Base-by-base conservation (phyloP, 2,329 filamentous ascomycete species). In the Shiraia sp. region DNA sequence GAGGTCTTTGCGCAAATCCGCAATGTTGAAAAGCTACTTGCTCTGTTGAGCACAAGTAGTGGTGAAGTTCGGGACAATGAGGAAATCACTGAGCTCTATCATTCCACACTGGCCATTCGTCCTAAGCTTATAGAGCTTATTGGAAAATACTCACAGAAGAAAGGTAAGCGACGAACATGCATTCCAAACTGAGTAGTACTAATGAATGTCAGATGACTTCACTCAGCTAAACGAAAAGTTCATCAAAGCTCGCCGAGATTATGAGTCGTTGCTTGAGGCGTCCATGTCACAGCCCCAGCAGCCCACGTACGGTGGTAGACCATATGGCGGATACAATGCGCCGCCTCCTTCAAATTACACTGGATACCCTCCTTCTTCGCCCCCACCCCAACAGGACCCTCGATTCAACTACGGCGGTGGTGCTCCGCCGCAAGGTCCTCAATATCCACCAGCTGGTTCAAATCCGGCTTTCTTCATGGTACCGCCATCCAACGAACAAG, bases 171-270 rank as follows among this genome's bases (percentile, higher is more conserved):
- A 6, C 19, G 8, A 19, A 25, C 12, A 10, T 13, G 1, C 2
- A 12, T 10, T 25, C 14, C 15, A 32, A 8, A 5, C 22, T 8
- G 38, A 6, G 19, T 29, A 32, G 35, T 19, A 17, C 42, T 59
- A 42, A 61, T 42, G 36, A 15, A 30, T 27, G 10, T 53, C 53
- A 95, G 93, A 99, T 71, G 93, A 99, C 69, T 97, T 99, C 65
- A 96, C 93, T 2, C 92, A 97, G 67, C 77, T 99, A 49, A 99
- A 99, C 63, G 93, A 99, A 71, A 97, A 97, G 74, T 99, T 99
- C 71, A 97, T 99, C 78, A 99, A 99, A 72, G 93, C 93, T 32
- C 86, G 93, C 52, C 83, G 92, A 59, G 93, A 99, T 72, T 99
- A 99, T 68, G 93, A 99, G 72, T 85, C 88, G 22, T 79, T 99